Conservation (phyloP, 495 filamentous ascomycete species). For the Podospora anserina region DNA sequence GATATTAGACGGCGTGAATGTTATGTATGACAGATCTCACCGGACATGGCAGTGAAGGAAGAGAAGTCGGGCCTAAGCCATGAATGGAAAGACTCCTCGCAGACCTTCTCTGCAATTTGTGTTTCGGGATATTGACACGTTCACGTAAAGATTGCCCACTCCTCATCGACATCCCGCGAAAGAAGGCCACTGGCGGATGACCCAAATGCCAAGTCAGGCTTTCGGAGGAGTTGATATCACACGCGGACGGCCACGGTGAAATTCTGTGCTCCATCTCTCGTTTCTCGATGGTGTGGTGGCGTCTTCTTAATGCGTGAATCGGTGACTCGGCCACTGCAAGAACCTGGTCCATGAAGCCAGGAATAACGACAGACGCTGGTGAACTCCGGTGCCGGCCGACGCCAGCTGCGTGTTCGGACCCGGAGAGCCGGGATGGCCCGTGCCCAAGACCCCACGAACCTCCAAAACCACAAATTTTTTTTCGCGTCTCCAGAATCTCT, state of each 20-base stretch:
- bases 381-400: conserved; percentile 16
- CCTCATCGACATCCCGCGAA: not conserved
- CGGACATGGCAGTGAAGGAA: too few species aligned
- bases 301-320: too few species aligned
- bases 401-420: not conserved
- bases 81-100: conserved; percentile 15
- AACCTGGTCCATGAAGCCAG: conserved; percentile 21
- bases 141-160: conserved; percentile 19
- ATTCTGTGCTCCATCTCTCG: conserved; percentile 15
- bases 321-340: conserved; percentile 9
- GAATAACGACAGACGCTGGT: conserved; percentile 20
- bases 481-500: not conserved
- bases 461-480: not conserved
- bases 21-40: too few species aligned
- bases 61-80: conserved; percentile 17
- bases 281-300: not conserved
- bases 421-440: not conserved
- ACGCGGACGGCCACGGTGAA: conserved; percentile 25
- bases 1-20: too few species aligned
- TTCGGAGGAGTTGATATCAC: conserved; percentile 9
- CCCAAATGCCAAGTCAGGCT: conserved; percentile 21
- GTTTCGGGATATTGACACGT: conserved; percentile 23
- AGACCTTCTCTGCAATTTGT: conserved; percentile 21
- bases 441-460: not conserved
- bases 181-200: conserved; percentile 20